Conservation (phyloP, 2,329 filamentous ascomycete genomes). For the Fusarium sp. region DNA sequence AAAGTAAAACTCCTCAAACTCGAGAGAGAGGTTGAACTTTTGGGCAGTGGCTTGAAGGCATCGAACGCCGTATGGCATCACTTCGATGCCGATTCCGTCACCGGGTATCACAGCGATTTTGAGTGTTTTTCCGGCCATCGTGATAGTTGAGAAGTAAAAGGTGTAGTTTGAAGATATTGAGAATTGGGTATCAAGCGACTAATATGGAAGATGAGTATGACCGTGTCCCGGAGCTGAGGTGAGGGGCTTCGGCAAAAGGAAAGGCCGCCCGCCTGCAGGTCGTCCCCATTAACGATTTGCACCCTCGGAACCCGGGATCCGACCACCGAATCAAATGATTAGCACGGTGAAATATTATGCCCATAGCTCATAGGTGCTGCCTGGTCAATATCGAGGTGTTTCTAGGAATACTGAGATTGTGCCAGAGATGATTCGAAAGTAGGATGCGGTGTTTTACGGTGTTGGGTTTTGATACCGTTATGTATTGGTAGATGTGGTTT, state of each 20-base stretch:
- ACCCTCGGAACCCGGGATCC: neutral
- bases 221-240: neutral
- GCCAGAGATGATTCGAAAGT: neutral
- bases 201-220: neutral
- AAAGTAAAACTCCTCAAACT: slow-evolving; percentile 74
- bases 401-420: neutral
- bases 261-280: slow-evolving; percentile 22
- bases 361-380: neutral
- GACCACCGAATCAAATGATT: neutral
- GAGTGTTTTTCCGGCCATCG: slow-evolving; percentile 51
- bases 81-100: slow-evolving; percentile 78
- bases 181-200: neutral
- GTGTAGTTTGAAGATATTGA: neutral
- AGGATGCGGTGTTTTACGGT: too few relatives aligned
- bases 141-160: too few relatives aligned
- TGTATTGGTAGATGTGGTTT: too few relatives aligned
- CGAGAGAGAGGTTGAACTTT: slow-evolving; percentile 64
- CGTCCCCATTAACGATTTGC: neutral
- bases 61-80: slow-evolving; percentile 71
- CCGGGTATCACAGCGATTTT: slow-evolving; percentile 74
- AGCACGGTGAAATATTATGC: neutral
- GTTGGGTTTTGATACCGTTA: too few relatives aligned
- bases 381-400: too few relatives aligned
- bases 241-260: slow-evolving; percentile 16
- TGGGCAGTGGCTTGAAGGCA: slow-evolving; percentile 66